Evolutionary conservation across 2,329 filamentous ascomycete species (phyloP), one percentile per base, ranked within the genome.

Genomic region (Xylariaceae sp.): DNA sequence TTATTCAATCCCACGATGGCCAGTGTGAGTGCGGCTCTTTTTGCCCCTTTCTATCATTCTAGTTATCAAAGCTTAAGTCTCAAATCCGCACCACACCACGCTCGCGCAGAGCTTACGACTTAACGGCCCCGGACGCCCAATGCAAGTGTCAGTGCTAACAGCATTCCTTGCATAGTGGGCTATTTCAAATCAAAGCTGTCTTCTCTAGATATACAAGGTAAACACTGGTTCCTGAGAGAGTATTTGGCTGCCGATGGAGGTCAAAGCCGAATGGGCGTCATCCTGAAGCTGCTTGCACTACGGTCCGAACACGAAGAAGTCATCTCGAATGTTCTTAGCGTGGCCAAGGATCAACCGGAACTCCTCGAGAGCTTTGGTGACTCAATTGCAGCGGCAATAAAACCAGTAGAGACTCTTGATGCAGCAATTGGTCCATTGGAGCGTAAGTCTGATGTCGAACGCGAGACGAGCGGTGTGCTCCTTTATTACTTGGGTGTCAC

Each of bases 401-500:
- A 18, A 10, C 41, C 15, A 7, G 18, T 44, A 17, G 27, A 19
- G 17, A 18, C 11, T 38, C 39, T 10, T 43, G 51, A 7, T 39
- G 39, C 11, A 45, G 50, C 5, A 39, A 47, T 15, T 33, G 30
- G 12, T 11, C 31, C 17, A 11, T 12, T n/a, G 42, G 47, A 30
- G 42, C n/a, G n/a, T n/a, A 49, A 30, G 14, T 45, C 14, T 14
- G 15, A 2, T 36, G 52, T 45, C 6, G 43, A 53, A 19, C 36
- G 55, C 14, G 53, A 56, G 48, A 39, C 27, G 32, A 45, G 53
- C n/a, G 55, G 55, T 11, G 49, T 58, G 11, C 55, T 59, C 22
- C 49, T 59, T 27, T 58, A 56, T 43, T 22, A 59, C 44, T 47
- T 36, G 27, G 57, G 53, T 12, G 43, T 54, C 31, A 53, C 53